Evolutionary conservation across 345 rosid species (phyloP), one percentile per base, ranked within the genome.

Genomic region (Theobroma cacao): DNA sequence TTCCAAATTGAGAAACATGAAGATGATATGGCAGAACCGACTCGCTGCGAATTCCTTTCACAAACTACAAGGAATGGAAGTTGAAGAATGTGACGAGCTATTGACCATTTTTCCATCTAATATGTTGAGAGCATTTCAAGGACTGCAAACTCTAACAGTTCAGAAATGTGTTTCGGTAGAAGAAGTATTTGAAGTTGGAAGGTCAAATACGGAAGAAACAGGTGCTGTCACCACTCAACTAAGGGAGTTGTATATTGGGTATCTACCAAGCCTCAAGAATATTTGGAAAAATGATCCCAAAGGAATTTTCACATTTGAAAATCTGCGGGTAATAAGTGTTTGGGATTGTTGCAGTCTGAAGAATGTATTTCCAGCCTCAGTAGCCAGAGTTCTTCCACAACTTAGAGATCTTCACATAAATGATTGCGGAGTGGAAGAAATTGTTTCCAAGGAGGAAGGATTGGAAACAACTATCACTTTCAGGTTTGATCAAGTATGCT

Each of bases 301-400:
- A 59, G 52, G 1, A 8, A 28, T 28, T 1, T 1, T 60, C 0
- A 45, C 8, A 18, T 64, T 79, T 0, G 59, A 3, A 41, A 80
- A 77, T 63, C 11, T 83, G 52, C 33, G 7, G 0, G 1, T 18
- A 11, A 0, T 80, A 22, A 15, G 7, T 4, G 79, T 71, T 5
- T 0, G 0, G 0, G 7, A 8, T 0, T 77, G 80, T 31, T 26
- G 17, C 13, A 43, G 34, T 41, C 1, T 81, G 22, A 55, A 55
- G 28, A 20, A 24, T 67, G 18, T 79, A 1, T 64, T 81, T 33
- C 47, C 83, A 50, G 62, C 56, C 17, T 63, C 78, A 1, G 1
- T 64, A 1, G 79, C 75, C 3, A 84, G 18, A 41, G 47, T 3
- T 3, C 77, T 84, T 3, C 1, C 0, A 20, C 73, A 71, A 64